Evolutionary conservation across 2,329 filamentous ascomycete genomes (phyloP).

Genomic region (Paradendryphiella salina): DNA sequence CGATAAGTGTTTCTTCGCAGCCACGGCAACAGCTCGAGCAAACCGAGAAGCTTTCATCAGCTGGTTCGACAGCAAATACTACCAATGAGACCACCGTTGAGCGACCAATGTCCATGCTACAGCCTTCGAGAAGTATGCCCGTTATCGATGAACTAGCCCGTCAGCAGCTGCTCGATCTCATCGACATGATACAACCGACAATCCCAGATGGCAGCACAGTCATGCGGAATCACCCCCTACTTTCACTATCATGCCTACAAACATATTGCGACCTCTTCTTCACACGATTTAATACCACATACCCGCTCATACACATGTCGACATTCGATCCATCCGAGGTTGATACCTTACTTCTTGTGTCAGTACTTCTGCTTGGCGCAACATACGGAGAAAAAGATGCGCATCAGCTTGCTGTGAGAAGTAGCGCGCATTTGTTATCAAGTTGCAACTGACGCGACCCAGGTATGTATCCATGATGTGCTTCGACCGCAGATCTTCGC

Average conservation of each 20-base stretch:
- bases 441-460: slow-evolving; percentile 1
- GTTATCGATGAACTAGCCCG: slow-evolving; percentile 51
- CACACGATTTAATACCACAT: slow-evolving; percentile 62
- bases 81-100: slow-evolving; percentile 27
- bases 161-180: slow-evolving; percentile 53
- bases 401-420: slow-evolving; percentile 59
- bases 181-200: slow-evolving; percentile 55
- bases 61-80: neutral
- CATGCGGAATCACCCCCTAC: slow-evolving; percentile 55
- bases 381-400: slow-evolving; percentile 63
- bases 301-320: slow-evolving; percentile 62
- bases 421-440: slow-evolving; percentile 7
- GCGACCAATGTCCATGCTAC: slow-evolving; percentile 42
- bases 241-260: slow-evolving; percentile 58
- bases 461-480: slow-evolving; percentile 63
- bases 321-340: slow-evolving; percentile 58
- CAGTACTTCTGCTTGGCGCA: slow-evolving; percentile 63
- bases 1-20: neutral
- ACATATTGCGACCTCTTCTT: slow-evolving; percentile 64
- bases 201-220: slow-evolving; percentile 55
- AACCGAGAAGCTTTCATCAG: neutral
- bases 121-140: slow-evolving; percentile 36
- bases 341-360: slow-evolving; percentile 58
- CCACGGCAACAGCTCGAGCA: neutral
- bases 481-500: slow-evolving; percentile 63